Evolutionary conservation across 164 flowering plant species (phyloP).

Genomic region (Hamamelis virginiana): DNA sequence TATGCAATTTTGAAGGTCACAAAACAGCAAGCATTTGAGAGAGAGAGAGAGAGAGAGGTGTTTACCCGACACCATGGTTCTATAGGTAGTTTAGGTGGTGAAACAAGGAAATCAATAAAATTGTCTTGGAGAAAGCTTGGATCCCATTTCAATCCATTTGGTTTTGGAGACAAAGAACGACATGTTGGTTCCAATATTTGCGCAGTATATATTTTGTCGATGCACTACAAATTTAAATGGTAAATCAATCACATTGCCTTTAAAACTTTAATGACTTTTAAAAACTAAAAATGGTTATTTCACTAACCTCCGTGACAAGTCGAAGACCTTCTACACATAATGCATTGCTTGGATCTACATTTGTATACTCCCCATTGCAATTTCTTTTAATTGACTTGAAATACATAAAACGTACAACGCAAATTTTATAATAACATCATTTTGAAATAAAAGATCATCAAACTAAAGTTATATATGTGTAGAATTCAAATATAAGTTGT

Average conservation of each 20-base stretch:
- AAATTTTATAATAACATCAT: too few species aligned
- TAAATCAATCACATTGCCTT: neutral
- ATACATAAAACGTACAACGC: neutral
- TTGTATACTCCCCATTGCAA: constrained; percentile 29
- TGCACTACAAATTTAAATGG: constrained; percentile 10
- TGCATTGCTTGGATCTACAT: constrained; percentile 19
- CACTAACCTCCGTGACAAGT: constrained; percentile 10
- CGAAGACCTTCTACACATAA: constrained; percentile 19
- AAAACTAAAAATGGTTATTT: too few species aligned
- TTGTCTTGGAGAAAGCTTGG: neutral
- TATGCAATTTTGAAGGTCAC: too few species aligned
- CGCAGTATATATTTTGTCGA: neutral
- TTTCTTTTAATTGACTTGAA: constrained; percentile 20
- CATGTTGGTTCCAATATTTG: constrained; percentile 29
- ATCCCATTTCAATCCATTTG: neutral
- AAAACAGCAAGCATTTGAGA: too few species aligned
- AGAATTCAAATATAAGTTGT: too few species aligned
- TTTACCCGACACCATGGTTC: constrained; percentile 15
- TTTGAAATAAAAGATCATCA: too few species aligned
- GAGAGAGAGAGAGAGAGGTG: too few species aligned
- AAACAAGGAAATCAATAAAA: neutral
- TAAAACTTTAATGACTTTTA: neutral
- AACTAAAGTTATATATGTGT: too few species aligned
- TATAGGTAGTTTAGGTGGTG: neutral
- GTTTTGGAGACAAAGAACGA: constrained; percentile 1